These are phyloP conservation scores for Rhizopogon roseolus DNA, from an alignment of 768 basidiomycete species.

Conservation along the genomic window DNA sequence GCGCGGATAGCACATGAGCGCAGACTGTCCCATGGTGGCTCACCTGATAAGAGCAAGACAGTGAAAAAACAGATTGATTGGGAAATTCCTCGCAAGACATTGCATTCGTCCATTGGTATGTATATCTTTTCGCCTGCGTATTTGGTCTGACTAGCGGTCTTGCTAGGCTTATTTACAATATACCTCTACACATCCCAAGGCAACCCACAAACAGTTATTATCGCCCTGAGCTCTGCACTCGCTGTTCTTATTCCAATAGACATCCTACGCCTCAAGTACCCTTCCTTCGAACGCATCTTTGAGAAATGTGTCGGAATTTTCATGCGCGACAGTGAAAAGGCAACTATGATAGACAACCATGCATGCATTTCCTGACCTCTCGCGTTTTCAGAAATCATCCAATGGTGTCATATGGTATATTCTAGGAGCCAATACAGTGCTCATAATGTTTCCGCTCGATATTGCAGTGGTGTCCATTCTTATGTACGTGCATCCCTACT, in stretches of 20 bases:
- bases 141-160: constrained; percentile 1
- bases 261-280: constrained; percentile 62
- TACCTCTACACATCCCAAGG: constrained; percentile 50
- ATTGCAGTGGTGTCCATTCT: constrained; percentile 87
- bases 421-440: constrained; percentile 74
- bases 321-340: constrained; percentile 88
- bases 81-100: constrained; percentile 85
- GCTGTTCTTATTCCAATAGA: constrained; percentile 71
- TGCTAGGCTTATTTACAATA: constrained; percentile 58
- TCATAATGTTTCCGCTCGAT: constrained; percentile 76
- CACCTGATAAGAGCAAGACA: constrained; percentile 11
- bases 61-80: constrained; percentile 54
- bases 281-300: constrained; percentile 62
- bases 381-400: constrained; percentile 44
- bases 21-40: constrained; percentile 11
- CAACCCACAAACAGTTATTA: constrained; percentile 47
- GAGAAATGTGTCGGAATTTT: constrained; percentile 73
- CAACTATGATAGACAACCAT: constrained; percentile 17
- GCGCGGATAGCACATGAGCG: constrained; percentile 14
- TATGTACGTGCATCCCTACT: constrained; percentile 53
- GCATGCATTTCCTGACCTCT: not conserved
- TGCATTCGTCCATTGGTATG: constrained; percentile 86
- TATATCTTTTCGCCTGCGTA: not conserved
- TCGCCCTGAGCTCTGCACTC: constrained; percentile 61
- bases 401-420: constrained; percentile 93